These are phyloP conservation scores for Ceratobasidium sp. DNA, from an alignment of 1,284 basidiomycete genomes.

Conservation along the genomic window DNA sequence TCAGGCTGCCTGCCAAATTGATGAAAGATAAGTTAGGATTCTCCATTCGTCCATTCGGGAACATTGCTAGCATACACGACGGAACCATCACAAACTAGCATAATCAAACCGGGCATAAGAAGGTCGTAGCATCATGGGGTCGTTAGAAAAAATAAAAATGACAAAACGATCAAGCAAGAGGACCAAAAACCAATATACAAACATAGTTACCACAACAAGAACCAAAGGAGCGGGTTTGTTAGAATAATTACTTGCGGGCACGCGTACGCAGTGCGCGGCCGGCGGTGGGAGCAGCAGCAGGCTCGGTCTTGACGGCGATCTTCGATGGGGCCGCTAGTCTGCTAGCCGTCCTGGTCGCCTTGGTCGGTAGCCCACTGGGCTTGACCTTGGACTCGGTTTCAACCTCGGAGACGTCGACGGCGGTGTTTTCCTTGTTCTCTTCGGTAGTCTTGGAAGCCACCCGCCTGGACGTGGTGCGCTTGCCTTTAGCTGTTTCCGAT, in stretches of 20 bases:
- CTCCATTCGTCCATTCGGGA: slow-evolving; percentile 4
- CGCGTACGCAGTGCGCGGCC: slow-evolving; percentile 42
- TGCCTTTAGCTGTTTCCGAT: slow-evolving; percentile 42
- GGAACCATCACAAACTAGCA: slow-evolving; percentile 32
- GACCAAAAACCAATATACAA: slow-evolving; percentile 14
- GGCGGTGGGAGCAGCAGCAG: slow-evolving; percentile 4
- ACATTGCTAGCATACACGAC: slow-evolving; percentile 33
- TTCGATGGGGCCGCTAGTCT: slow-evolving; percentile 37
- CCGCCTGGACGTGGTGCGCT: slow-evolving; percentile 28
- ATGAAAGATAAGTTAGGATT: background rate
- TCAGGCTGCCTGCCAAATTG: too few relatives aligned
- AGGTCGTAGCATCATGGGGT: slow-evolving; percentile 37
- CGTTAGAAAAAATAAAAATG: slow-evolving; percentile 21
- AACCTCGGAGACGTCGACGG: slow-evolving; percentile 28
- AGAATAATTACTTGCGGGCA: slow-evolving; percentile 41
- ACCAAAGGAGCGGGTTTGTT: background rate
- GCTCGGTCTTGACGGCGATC: slow-evolving; percentile 14
- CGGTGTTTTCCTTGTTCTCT: slow-evolving; percentile 43
- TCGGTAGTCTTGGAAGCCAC: slow-evolving; percentile 35
- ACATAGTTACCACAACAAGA: slow-evolving; percentile 20
- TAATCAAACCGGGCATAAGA: slow-evolving; percentile 30
- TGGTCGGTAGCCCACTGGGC: slow-evolving; percentile 40
- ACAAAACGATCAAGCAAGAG: background rate
- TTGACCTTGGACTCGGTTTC: slow-evolving; percentile 38
- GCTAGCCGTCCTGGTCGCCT: slow-evolving; percentile 33